phyloP scores from a whole-genome alignment of 1,284 basidiomycete genomes.

The Boletellus deceptivus region DNA sequence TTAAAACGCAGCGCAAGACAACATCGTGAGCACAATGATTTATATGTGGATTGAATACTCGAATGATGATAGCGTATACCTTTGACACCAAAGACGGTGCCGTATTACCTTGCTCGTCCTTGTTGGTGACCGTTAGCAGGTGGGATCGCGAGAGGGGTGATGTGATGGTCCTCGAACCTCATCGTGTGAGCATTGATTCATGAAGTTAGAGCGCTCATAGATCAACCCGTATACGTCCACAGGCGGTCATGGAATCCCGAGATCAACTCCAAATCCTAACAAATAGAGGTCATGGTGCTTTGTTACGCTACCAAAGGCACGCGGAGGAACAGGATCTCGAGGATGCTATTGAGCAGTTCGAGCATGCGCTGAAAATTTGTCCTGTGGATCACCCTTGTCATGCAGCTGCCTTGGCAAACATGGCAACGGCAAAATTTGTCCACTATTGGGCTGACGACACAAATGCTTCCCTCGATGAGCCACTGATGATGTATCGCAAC shows the following conservation, averaged over 20 bases:
- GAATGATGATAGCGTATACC: neutral
- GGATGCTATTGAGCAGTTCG: neutral
- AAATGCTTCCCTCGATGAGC: neutral
- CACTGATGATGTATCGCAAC: neutral
- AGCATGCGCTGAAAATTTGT: constrained; percentile 6
- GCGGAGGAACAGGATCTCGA: constrained; percentile 1
- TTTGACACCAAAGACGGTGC: neutral
- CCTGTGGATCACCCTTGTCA: constrained; percentile 7
- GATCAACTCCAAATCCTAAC: neutral
- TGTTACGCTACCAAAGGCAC: neutral
- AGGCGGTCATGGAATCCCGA: neutral
- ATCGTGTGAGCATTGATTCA: neutral
- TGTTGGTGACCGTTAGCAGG: neutral
- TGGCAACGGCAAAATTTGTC: neutral
- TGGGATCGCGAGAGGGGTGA: too few species aligned
- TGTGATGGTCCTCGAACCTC: too few species aligned
- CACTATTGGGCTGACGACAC: too few species aligned
- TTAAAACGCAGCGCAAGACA: neutral
- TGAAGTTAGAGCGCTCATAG: neutral
- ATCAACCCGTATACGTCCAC: neutral
- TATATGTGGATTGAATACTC: neutral
- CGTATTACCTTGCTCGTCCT: neutral
- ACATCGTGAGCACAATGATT: neutral
- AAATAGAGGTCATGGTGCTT: too few species aligned
- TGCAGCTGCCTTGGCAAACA: constrained; percentile 5